Base-by-base conservation (phyloP, 805 yeast species). In the Wickerhamiella sergipiensis region DNA sequence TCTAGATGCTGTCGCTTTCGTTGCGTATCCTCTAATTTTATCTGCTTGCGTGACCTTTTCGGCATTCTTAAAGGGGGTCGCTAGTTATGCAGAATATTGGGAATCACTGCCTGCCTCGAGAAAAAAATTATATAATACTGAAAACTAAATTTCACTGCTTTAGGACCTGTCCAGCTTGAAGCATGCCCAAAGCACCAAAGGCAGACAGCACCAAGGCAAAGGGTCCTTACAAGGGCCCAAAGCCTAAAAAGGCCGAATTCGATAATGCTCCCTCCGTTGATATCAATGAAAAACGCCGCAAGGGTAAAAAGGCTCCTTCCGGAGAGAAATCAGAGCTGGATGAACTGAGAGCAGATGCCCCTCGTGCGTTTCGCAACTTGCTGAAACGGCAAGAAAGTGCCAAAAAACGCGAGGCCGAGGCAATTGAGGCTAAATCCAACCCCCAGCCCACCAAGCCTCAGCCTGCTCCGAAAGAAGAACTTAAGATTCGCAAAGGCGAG, bases 401-500 rank as follows among this genome's bases (percentile, higher is more conserved):
- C 18, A 47, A 54, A 36, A 33, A 13, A 39, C 47, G 18, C 39
- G 19, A 36, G 19, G 9, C 17, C 46, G 43, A 24, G 29, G 45
- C 52, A 26, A 51, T 48, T 26, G 45, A 40, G 39, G 33, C 46
- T 43, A 40, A 42, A 44, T 49, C 22, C 38, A 46, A 31, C 18
- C 43, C 26, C 52, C 52, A 26, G 45, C 24, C 50, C 4, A 39
- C 50, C 4, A 39, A 17, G 44, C 17, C n/a, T 38, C 46, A 17
- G 43, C 18, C 36, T 22, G 8, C 40, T 29, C 22, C 36, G 22
- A 46, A 26, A n/a, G 48, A 52, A 23, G 53, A 33, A 15, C 52
- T 66, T 39, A 57, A 57, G 33, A 64, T 61, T 36, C 49, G 56
- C 47, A 62, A 61, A 2, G 72, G 71, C 7, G 74, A 70, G 56